A percentile compares a stretch with the other conserved stretches of the same genome.
These are phyloP conservation scores for Saccharomyces jurei DNA, from an alignment of 805 yeast species.

Conservation along the genomic window DNA sequence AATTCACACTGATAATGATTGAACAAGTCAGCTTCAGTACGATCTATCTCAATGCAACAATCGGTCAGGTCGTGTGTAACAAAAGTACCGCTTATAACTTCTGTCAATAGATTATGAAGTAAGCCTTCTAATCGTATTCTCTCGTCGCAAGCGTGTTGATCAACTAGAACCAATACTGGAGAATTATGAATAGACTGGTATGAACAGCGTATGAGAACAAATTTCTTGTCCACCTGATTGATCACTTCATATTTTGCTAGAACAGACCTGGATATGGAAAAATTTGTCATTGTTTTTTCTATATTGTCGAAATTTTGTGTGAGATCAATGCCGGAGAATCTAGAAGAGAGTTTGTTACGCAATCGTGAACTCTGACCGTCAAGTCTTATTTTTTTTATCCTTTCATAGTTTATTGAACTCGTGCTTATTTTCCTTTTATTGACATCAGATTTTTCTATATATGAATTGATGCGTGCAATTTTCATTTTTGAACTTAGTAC, in stretches of 20 bases:
- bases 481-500: not conserved
- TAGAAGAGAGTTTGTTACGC: not conserved
- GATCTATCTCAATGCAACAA: constrained; percentile 14
- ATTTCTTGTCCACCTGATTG: constrained; percentile 56
- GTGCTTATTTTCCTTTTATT: not conserved
- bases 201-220: constrained; percentile 40
- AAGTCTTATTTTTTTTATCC: not conserved
- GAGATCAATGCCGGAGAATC: not conserved
- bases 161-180: constrained; percentile 39
- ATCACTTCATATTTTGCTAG: constrained; percentile 32
- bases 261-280: constrained; percentile 9
- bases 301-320: not conserved
- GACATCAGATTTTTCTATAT: not conserved
- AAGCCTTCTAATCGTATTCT: constrained; percentile 52
- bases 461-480: not conserved
- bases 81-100: constrained; percentile 19
- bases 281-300: not conserved
- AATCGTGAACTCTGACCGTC: not conserved
- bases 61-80: constrained; percentile 6
- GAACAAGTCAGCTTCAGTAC: constrained; percentile 31
- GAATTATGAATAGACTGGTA: constrained; percentile 1
- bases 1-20: constrained; percentile 26
- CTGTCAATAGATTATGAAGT: constrained; percentile 32
- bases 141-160: constrained; percentile 86
- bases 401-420: not conserved